phyloP scores from a whole-genome alignment of 1,284 basidiomycete genomes.

The Prillingera fragicola region DNA sequence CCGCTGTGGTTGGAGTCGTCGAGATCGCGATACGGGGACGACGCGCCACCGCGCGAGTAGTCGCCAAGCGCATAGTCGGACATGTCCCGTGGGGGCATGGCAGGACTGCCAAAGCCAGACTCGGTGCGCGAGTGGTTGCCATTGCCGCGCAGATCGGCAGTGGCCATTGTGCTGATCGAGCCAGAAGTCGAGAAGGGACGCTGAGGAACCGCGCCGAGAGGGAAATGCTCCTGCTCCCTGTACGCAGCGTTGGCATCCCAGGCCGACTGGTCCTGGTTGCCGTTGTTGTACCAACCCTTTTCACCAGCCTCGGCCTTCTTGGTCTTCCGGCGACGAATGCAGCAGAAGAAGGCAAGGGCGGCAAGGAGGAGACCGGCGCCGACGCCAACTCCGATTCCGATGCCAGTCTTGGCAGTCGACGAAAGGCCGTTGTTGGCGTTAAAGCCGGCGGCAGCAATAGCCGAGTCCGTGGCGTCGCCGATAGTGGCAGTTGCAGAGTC shows the following conservation, averaged over 20 bases:
- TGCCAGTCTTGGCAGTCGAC: slow-evolving; percentile 34
- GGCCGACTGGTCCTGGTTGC: slow-evolving; percentile 14
- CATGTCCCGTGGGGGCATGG: slow-evolving; percentile 2
- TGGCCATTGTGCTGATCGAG: slow-evolving; percentile 40
- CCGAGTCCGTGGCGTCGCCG: slow-evolving; percentile 29
- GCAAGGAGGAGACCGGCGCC: slow-evolving; percentile 32
- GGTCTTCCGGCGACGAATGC: slow-evolving; percentile 24
- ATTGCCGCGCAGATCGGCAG: slow-evolving; percentile 31
- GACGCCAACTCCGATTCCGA: slow-evolving; percentile 38
- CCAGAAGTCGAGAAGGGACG: slow-evolving; percentile 22
- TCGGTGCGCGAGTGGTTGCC: slow-evolving; percentile 10
- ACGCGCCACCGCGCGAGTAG: slow-evolving; percentile 13
- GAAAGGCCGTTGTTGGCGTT: slow-evolving; percentile 4
- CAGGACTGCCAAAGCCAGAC: slow-evolving; percentile 4
- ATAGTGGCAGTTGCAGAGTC: slow-evolving; percentile 17
- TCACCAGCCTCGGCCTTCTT: slow-evolving; percentile 17
- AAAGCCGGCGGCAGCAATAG: slow-evolving; percentile 19
- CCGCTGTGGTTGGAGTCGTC: slow-evolving; percentile 2
- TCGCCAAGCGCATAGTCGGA: slow-evolving; percentile 14
- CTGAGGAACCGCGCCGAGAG: slow-evolving; percentile 19
- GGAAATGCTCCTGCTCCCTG: slow-evolving; percentile 25
- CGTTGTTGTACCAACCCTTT: slow-evolving; percentile 28
- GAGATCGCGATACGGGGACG: slow-evolving; percentile 14
- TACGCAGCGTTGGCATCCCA: slow-evolving; percentile 27
- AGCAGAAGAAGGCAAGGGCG: slow-evolving; percentile 30